A percentile compares a stretch with the other conserved stretches of the same genome.
Conservation (phyloP, 129 eudicot species). For the Flaveria trinervia region DNA sequence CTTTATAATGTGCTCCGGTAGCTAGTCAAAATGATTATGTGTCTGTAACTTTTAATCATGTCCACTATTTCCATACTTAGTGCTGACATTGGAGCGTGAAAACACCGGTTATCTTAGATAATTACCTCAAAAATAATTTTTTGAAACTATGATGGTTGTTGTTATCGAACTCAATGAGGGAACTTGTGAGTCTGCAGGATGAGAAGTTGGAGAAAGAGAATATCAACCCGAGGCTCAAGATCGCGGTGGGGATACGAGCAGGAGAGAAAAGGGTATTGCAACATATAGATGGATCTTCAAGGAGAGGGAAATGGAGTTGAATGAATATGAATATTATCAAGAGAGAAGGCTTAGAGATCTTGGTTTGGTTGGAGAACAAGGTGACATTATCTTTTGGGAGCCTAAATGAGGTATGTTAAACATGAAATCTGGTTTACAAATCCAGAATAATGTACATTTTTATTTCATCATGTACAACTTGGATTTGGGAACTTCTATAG, state of each 20-base stretch:
- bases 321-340: slow-evolving; percentile 80
- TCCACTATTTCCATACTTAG: background rate
- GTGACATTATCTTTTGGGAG: slow-evolving; percentile 90
- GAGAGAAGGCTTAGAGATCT: slow-evolving; percentile 97
- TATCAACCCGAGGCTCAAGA: slow-evolving; percentile 51
- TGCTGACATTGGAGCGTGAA: background rate
- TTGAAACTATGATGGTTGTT: background rate
- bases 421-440: background rate
- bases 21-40: background rate
- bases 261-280: slow-evolving; percentile 92
- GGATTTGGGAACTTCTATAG: background rate
- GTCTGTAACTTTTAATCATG: background rate
- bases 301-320: slow-evolving; percentile 69
- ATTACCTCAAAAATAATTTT: background rate
- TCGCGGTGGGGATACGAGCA: slow-evolving; percentile 67
- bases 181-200: slow-evolving; percentile 54
- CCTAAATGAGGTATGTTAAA: slow-evolving; percentile 45
- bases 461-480: slow-evolving; percentile 13
- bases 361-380: slow-evolving; percentile 94
- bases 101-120: background rate
- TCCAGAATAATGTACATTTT: slow-evolving; percentile 18
- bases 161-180: background rate
- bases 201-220: slow-evolving; percentile 67
- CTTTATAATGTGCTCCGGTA: too few species aligned
- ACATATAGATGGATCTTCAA: slow-evolving; percentile 68